Base-by-base conservation (phyloP, 1,139 yeast genomes). In the Kluyveromyces sp. region DNA sequence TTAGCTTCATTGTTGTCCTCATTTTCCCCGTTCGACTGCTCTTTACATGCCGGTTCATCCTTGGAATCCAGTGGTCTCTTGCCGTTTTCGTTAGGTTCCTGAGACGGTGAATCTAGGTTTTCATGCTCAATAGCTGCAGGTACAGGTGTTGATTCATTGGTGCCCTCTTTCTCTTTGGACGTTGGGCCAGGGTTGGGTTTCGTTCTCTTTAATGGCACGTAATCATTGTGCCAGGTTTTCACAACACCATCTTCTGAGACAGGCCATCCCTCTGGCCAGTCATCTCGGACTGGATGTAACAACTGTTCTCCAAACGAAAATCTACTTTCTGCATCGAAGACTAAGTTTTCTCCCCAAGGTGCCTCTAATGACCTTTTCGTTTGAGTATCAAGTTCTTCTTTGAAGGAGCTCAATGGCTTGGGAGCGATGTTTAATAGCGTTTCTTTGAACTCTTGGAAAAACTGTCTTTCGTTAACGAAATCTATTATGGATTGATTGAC, bases 221-320 rank as follows among this genome's bases (percentile, higher is more conserved):
- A 83, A 56, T 83, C 88, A 52, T 74, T 67, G 47, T 61, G 64
- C 64, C 64, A 65, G 6, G 61, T 58, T 36, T 60, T 59, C 1
- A 61, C 63, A 17, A 56, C 51, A 16, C 63, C 62, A 28, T 59
- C 62, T 16, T 46, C 49, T 12, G 60, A 52, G 8, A 46, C 52
- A n/a, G 55, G 54, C 67, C 67, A 63, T 18, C 47, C 51, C 30
- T 68, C 74, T 40, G 73, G 72, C 30, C 69, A 60, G 48, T 68
- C 65, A 40, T 67, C 50, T 42, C 49, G 35, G 3, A 47, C 63
- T 2, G 92, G 88, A 42, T 74, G 77, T 61, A 92, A 87, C 44
- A 92, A 60, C 9, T 86, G 70, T 57, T 92, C 96, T 1, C 86
- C 85, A 47, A 86, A 64, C 42, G 71, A 71, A 55, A 71, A 82